These are phyloP conservation scores for Tetrahymena malaccensis DNA, from an alignment of 73 alveolate species.

Conservation along the genomic window DNA sequence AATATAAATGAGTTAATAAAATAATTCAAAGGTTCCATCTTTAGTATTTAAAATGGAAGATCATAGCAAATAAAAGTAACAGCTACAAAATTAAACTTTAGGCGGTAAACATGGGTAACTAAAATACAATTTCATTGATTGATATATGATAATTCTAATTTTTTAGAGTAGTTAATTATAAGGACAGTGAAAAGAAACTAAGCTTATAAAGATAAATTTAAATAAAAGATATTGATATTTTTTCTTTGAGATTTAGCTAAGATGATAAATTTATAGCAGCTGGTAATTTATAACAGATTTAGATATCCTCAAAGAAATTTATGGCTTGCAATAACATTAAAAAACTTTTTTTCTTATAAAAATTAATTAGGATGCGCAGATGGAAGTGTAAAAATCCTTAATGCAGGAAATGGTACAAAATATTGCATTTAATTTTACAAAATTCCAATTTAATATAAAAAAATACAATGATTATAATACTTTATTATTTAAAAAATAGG, in stretches of 20 bases:
- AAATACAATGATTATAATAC: not conserved
- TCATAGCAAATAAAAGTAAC: not conserved
- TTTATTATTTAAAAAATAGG: not conserved
- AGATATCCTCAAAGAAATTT: not conserved
- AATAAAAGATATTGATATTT: slow-evolving; percentile 39
- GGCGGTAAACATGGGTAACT: not conserved
- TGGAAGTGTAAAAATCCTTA: slow-evolving; percentile 61
- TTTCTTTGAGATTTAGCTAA: slow-evolving; percentile 69
- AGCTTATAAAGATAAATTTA: slow-evolving; percentile 9
- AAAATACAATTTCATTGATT: not conserved
- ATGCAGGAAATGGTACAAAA: slow-evolving; percentile 14
- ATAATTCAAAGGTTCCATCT: not conserved
- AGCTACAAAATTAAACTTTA: not conserved
- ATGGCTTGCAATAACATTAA: not conserved
- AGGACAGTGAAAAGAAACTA: not conserved
- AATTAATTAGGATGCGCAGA: slow-evolving; percentile 40
- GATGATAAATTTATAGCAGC: slow-evolving; percentile 75
- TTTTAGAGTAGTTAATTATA: not conserved
- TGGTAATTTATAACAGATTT: not conserved
- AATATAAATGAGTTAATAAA: not conserved
- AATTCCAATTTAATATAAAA: not conserved
- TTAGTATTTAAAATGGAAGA: not conserved
- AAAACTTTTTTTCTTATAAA: not conserved
- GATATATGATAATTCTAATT: not conserved
- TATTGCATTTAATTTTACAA: not conserved